These are phyloP conservation scores for Pseudisothecium myosuroides DNA, from an alignment of 225 moss, liverwort and hornwort genomes.

Conservation along the genomic window DNA sequence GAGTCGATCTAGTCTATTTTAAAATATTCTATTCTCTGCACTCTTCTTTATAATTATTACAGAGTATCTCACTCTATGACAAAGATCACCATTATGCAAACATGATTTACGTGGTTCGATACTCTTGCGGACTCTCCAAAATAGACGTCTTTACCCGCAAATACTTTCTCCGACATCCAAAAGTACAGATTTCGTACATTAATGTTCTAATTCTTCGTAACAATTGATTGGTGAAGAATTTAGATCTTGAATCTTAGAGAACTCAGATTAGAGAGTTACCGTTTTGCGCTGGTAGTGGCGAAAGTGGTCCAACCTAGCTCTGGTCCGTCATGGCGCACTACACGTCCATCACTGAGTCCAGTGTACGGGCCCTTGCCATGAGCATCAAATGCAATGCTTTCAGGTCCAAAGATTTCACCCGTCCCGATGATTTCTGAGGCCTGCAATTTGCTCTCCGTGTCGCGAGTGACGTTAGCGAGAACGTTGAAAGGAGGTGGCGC, in stretches of 20 bases:
- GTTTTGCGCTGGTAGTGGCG: slow-evolving; percentile 48
- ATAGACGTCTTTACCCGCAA: background rate
- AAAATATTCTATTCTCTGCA: background rate
- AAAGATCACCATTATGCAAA: background rate
- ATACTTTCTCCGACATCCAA: background rate
- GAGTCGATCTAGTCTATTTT: background rate
- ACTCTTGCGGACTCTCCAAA: background rate
- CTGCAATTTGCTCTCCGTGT: slow-evolving; percentile 30
- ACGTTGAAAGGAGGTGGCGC: slow-evolving; percentile 25
- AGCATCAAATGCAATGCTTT: slow-evolving; percentile 71
- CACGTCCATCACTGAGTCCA: slow-evolving; percentile 72
- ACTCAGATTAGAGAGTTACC: slow-evolving; percentile 17
- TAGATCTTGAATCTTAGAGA: background rate
- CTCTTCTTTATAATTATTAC: background rate
- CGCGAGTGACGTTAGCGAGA: slow-evolving; percentile 13
- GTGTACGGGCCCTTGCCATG: slow-evolving; percentile 75
- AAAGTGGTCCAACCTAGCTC: slow-evolving; percentile 79
- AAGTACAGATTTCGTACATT: background rate
- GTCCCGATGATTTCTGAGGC: slow-evolving; percentile 8
- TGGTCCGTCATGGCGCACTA: slow-evolving; percentile 70
- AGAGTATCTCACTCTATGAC: no score
- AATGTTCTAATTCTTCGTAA: background rate
- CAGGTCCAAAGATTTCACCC: slow-evolving; percentile 59
- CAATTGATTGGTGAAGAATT: background rate
- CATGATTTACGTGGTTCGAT: background rate